A percentile compares a stretch with the other conserved stretches of the same genome.
These are phyloP conservation scores for Gynochthodes officinalis DNA, from an alignment of 257 asterid species.

Conservation along the genomic window DNA sequence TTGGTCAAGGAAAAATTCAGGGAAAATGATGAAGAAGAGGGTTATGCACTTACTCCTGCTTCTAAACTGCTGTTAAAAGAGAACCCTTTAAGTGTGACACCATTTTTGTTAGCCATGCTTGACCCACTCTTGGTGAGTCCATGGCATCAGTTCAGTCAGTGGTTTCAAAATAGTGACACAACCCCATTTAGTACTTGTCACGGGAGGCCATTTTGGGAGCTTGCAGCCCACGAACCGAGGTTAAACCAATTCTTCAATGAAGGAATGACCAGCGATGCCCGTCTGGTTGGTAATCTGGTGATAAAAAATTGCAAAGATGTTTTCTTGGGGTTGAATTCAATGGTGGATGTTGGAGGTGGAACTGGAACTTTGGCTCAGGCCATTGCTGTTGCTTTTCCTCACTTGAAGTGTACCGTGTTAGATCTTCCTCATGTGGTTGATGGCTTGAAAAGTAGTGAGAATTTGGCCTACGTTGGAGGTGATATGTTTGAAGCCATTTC, in stretches of 20 bases:
- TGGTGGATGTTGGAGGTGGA: slow-evolving; percentile 40
- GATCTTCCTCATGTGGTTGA: slow-evolving; percentile 35
- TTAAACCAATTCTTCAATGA: slow-evolving; percentile 21
- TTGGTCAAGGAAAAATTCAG: slow-evolving; percentile 1
- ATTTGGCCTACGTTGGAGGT: slow-evolving; percentile 21
- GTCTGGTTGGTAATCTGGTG: slow-evolving; percentile 12
- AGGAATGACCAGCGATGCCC: slow-evolving; percentile 29
- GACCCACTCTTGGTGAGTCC: slow-evolving; percentile 19
- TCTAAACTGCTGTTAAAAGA: slow-evolving; percentile 22
- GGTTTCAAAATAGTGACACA: slow-evolving; percentile 13
- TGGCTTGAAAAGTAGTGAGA: slow-evolving; percentile 14
- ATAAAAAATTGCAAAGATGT: slow-evolving; percentile 12
- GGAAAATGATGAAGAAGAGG: background rate
- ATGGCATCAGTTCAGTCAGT: slow-evolving; percentile 19
- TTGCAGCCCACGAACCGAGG: slow-evolving; percentile 14
- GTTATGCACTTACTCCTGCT: slow-evolving; percentile 18
- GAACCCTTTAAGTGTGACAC: slow-evolving; percentile 16
- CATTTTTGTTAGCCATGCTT: slow-evolving; percentile 15
- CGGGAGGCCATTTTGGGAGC: slow-evolving; percentile 22
- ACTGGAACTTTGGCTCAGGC: slow-evolving; percentile 30
- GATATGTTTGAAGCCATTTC: slow-evolving; percentile 29
- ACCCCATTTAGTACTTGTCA: slow-evolving; percentile 17
- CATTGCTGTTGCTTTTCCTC: slow-evolving; percentile 23
- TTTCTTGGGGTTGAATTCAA: slow-evolving; percentile 23
- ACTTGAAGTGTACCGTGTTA: slow-evolving; percentile 22